Percentiles rank a stretch among this genome's conserved stretches.
phyloP scores from a whole-genome alignment of 108 stramenopile species.

The Chaetoceros tenuissimus region DNA sequence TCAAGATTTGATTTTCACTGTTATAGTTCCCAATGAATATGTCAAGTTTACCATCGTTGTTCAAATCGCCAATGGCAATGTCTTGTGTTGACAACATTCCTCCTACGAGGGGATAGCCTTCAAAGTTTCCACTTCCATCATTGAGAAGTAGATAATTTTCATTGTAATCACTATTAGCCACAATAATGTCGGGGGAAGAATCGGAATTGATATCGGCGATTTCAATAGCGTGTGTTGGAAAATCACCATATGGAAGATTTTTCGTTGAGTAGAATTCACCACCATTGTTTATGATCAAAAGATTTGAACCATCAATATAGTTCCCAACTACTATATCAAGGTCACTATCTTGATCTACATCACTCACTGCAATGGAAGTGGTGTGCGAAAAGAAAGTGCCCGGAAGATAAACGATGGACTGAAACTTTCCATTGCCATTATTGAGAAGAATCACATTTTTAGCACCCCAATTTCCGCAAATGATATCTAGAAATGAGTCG shows the following conservation, averaged over 20 bases:
- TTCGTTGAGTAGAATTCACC: neutral
- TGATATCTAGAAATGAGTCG: neutral
- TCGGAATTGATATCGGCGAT: neutral
- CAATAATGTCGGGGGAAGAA: neutral
- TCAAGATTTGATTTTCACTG: neutral
- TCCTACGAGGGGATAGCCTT: neutral
- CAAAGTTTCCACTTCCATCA: neutral
- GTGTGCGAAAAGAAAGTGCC: no score
- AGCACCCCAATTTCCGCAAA: neutral
- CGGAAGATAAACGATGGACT: neutral
- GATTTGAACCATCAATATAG: neutral
- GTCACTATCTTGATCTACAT: neutral
- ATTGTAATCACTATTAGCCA: neutral
- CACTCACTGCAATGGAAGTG: neutral
- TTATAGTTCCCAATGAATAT: neutral
- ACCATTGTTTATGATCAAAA: neutral
- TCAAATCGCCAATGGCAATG: neutral
- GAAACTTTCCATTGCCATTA: neutral
- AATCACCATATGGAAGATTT: neutral
- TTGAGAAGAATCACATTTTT: neutral
- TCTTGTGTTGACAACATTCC: neutral
- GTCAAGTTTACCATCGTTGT: neutral
- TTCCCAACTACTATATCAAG: neutral
- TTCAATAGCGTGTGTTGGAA: neutral
- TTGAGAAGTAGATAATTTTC: neutral